phyloP scores from a whole-genome alignment of 768 basidiomycete species.

The Trametes elegans region DNA sequence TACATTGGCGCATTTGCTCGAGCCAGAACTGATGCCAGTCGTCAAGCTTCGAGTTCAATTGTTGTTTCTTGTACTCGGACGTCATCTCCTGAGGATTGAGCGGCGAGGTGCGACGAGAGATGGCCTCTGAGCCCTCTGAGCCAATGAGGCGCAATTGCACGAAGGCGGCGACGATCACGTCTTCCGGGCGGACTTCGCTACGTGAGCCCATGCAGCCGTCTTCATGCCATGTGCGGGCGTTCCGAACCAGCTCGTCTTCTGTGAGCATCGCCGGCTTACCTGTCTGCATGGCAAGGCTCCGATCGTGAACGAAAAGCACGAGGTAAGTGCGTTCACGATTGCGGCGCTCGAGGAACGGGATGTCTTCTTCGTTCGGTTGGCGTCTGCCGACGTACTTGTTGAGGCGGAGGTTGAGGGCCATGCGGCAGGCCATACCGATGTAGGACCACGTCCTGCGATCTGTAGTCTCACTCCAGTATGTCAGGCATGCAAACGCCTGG shows the following conservation, averaged over 20 bases:
- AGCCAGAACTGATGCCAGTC: slow-evolving; percentile 75
- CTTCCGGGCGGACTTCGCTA: slow-evolving; percentile 58
- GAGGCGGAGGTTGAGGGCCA: slow-evolving; percentile 82
- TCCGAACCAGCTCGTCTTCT: slow-evolving; percentile 76
- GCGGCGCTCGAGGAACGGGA: slow-evolving; percentile 70
- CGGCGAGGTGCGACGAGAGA: slow-evolving; percentile 48
- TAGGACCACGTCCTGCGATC: slow-evolving; percentile 87
- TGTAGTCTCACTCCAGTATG: slow-evolving; percentile 87
- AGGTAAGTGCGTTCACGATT: slow-evolving; percentile 86
- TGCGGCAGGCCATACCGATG: slow-evolving; percentile 85
- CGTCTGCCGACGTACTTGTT: slow-evolving; percentile 65
- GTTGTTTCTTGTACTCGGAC: slow-evolving; percentile 53
- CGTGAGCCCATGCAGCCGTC: slow-evolving; percentile 39
- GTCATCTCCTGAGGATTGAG: slow-evolving; percentile 22
- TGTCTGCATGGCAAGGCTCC: slow-evolving; percentile 83
- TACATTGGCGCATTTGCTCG: slow-evolving; percentile 69
- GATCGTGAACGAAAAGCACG: slow-evolving; percentile 83
- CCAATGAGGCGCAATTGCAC: slow-evolving; percentile 76
- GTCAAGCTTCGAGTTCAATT: slow-evolving; percentile 71
- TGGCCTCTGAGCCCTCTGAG: slow-evolving; percentile 60
- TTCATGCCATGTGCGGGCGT: slow-evolving; percentile 71
- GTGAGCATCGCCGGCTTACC: slow-evolving; percentile 88
- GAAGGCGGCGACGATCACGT: slow-evolving; percentile 77
- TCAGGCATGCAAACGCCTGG: slow-evolving; percentile 85
- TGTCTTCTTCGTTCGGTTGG: slow-evolving; percentile 57